Evolutionary conservation across 805 yeast species (phyloP).

Genomic region (Candida lessepsii): DNA sequence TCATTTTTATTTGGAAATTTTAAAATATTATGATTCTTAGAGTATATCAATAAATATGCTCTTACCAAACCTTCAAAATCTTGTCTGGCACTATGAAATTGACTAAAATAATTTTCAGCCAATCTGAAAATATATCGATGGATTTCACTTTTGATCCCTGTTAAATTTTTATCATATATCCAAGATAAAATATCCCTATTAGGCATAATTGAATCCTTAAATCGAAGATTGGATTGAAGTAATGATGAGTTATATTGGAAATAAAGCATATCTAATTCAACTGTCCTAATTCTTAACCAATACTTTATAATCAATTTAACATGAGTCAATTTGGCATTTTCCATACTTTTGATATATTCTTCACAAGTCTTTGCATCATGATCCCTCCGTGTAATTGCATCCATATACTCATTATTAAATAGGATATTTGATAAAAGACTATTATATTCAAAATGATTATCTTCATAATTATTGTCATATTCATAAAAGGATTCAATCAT

Average conservation of each 20-base stretch:
- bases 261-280: slow-evolving; percentile 26
- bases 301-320: slow-evolving; percentile 17
- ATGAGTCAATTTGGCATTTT: slow-evolving; percentile 1
- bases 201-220: slow-evolving; percentile 26
- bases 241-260: slow-evolving; percentile 29
- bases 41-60: slow-evolving; percentile 12
- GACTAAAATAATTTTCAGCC: slow-evolving; percentile 20
- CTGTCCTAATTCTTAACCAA: slow-evolving; percentile 29
- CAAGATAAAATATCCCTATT: slow-evolving; percentile 17
- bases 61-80: slow-evolving; percentile 5
- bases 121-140: slow-evolving; percentile 6
- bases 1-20: background rate
- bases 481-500: slow-evolving; percentile 21
- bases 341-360: slow-evolving; percentile 8
- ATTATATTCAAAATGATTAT: slow-evolving; percentile 29
- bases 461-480: slow-evolving; percentile 19
- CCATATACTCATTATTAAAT: slow-evolving; percentile 15
- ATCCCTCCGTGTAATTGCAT: slow-evolving; percentile 3
- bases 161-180: slow-evolving; percentile 18
- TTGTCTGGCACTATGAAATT: slow-evolving; percentile 8
- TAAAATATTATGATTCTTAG: background rate
- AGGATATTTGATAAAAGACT: slow-evolving; percentile 19
- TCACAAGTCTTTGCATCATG: background rate
- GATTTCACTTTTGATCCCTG: slow-evolving; percentile 7
- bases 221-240: slow-evolving; percentile 20